Evolutionary conservation across 2,329 filamentous ascomycete species (phyloP).

Genomic region (Aaosphaeria arxii): DNA sequence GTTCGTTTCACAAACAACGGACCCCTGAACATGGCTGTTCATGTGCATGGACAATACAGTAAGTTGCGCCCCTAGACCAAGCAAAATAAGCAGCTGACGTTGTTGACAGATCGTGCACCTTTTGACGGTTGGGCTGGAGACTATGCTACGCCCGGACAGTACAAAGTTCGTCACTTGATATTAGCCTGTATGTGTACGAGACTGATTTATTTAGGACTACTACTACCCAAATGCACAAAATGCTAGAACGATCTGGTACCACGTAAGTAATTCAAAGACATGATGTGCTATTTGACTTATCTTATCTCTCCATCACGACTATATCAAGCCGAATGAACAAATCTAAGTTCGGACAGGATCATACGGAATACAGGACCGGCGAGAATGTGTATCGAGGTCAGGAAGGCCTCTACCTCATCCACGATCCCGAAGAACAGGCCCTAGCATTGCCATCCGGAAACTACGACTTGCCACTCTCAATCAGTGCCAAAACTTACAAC

Average conservation of each 20-base stretch:
- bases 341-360: constrained; percentile 24
- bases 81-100: not conserved
- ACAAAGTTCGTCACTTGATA: constrained; percentile 37
- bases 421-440: constrained; percentile 48
- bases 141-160: constrained; percentile 49
- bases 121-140: constrained; percentile 58
- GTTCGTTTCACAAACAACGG: constrained; percentile 55
- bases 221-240: constrained; percentile 59
- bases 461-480: constrained; percentile 53
- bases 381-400: constrained; percentile 57
- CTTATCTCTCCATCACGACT: not conserved
- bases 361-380: constrained; percentile 45
- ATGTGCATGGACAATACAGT: constrained; percentile 54
- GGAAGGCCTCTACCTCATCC: constrained; percentile 55
- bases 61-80: not conserved
- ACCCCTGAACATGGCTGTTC: constrained; percentile 45
- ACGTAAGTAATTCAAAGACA: constrained; percentile 41
- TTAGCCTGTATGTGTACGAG: not conserved
- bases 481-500: constrained; percentile 53
- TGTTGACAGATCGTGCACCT: constrained; percentile 33
- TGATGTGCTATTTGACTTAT: constrained; percentile 1
- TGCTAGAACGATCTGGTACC: constrained; percentile 58
- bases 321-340: too few relatives aligned
- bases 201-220: constrained; percentile 43
- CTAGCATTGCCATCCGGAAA: constrained; percentile 51